Percentiles rank a stretch among this genome's conserved stretches.
phyloP scores from a whole-genome alignment of 2,329 filamentous ascomycete species.

The Monosporascus sp. region DNA sequence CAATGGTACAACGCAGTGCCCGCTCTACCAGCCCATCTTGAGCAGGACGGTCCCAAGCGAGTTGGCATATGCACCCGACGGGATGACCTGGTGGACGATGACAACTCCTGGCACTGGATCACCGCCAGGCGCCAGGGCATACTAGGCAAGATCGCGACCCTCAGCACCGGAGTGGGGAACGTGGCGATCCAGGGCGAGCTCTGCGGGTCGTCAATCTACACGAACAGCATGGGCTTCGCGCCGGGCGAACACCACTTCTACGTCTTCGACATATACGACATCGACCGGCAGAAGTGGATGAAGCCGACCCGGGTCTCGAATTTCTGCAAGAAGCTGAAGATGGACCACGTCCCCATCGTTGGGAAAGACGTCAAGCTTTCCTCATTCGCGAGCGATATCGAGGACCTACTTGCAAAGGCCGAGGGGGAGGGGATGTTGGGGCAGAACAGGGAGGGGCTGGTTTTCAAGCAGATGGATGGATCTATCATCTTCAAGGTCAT shows the following conservation, averaged over 20 bases:
- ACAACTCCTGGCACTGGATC: slow-evolving; percentile 18
- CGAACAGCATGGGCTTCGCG: slow-evolving; percentile 23
- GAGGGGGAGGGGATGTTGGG: slow-evolving; percentile 20
- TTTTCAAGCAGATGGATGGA: slow-evolving; percentile 21
- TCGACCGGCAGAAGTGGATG: slow-evolving; percentile 9
- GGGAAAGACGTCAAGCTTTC: not conserved
- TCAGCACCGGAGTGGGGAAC: slow-evolving; percentile 11
- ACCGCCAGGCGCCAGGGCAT: slow-evolving; percentile 16
- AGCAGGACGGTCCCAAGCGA: slow-evolving; percentile 2
- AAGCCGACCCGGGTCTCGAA: not conserved
- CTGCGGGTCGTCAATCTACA: slow-evolving; percentile 18
- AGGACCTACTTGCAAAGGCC: slow-evolving; percentile 21
- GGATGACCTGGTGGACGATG: slow-evolving; percentile 13
- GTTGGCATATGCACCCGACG: slow-evolving; percentile 17
- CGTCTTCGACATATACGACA: slow-evolving; percentile 17
- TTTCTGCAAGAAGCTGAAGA: slow-evolving; percentile 5
- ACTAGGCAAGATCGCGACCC: slow-evolving; percentile 11
- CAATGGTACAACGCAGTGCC: slow-evolving; percentile 14
- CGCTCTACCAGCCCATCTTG: slow-evolving; percentile 5
- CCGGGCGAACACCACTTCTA: slow-evolving; percentile 16
- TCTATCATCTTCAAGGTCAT: slow-evolving; percentile 24
- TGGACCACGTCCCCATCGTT: slow-evolving; percentile 13
- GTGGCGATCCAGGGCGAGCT: slow-evolving; percentile 27
- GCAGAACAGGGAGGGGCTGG: slow-evolving; percentile 22
- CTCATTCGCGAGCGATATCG: not conserved